A percentile compares a stretch with the other conserved stretches of the same genome.
phyloP scores from a whole-genome alignment of 345 rosid species.

The Aquilaria yunnanensis region DNA sequence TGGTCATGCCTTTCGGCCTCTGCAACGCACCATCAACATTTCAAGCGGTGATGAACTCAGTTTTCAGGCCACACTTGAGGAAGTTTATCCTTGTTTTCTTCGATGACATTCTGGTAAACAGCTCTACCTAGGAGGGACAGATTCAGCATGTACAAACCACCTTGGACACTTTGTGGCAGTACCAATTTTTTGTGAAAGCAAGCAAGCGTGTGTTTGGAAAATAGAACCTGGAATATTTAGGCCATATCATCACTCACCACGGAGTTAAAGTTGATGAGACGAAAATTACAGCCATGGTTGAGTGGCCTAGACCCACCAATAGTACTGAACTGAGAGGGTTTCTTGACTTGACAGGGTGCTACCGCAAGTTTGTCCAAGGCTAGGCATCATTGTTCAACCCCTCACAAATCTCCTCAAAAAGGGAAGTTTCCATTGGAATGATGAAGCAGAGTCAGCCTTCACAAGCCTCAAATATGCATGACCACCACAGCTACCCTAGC shows the following conservation, averaged over 20 bases:
- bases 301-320: too few relatives aligned
- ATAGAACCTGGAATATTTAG: neutral
- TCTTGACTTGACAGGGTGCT: too few relatives aligned
- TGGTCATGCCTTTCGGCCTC: too few relatives aligned
- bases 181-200: neutral
- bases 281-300: too few relatives aligned
- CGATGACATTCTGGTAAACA: neutral
- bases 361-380: neutral
- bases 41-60: neutral
- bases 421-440: neutral
- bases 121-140: too few relatives aligned
- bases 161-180: neutral
- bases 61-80: neutral
- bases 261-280: too few relatives aligned
- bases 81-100: neutral
- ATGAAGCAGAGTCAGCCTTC: neutral
- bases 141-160: too few relatives aligned
- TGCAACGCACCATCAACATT: too few relatives aligned
- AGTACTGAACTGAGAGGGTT: too few relatives aligned
- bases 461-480: neutral
- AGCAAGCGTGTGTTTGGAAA: neutral
- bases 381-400: neutral
- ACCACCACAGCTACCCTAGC: neutral
- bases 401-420: constrained; percentile 10
- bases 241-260: neutral